Evolutionary conservation across 805 yeast genomes (phyloP), one percentile per base, ranked within the genome.

Genomic region (Pichia pseudocactophila): DNA sequence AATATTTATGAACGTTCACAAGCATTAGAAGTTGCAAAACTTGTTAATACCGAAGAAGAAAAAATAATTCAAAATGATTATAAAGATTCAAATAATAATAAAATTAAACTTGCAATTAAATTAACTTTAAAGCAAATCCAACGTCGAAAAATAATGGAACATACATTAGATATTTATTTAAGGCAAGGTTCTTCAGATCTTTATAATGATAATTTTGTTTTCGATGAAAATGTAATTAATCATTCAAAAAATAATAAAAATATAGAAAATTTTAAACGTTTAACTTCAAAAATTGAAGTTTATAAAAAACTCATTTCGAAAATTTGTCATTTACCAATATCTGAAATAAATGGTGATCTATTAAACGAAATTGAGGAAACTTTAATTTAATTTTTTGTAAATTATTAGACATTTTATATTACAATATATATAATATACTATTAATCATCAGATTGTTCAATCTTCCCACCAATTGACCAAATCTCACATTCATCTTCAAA

Each of bases 401-500:
- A n/a, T n/a, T n/a, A n/a, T n/a, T n/a, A n/a, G n/a, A n/a, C n/a
- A n/a, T n/a, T n/a, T n/a, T n/a, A n/a, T n/a, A n/a, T n/a, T n/a
- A n/a, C n/a, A n/a, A 17, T 16, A n/a, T 32, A n/a, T 32, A 5
- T 32, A 20, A n/a, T 32, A 19, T 8, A 16, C 11, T 7, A 5
- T 30, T 6, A 25, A 31, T 13, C 17, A 10, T 18, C 15, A 32
- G 22, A 7, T 15, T 38, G 4, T 13, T 42, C 40, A 57, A 33
- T 56, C 61, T 36, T 50, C 49, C 82, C 79, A 41, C 94, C 92
- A 51, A 85, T 80, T 5, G 90, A 80, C 96, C 95, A 87, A 22
- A 88, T 79, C 61, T 89, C 96, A 39, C 62, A 65, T 56, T 82
- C 92, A 59, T 89, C 96, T 64, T 88, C 97, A 53, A 74, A 74